phyloP scores from a whole-genome alignment of 352 stramenopile genomes.

The Paralagenidium karlingii region DNA sequence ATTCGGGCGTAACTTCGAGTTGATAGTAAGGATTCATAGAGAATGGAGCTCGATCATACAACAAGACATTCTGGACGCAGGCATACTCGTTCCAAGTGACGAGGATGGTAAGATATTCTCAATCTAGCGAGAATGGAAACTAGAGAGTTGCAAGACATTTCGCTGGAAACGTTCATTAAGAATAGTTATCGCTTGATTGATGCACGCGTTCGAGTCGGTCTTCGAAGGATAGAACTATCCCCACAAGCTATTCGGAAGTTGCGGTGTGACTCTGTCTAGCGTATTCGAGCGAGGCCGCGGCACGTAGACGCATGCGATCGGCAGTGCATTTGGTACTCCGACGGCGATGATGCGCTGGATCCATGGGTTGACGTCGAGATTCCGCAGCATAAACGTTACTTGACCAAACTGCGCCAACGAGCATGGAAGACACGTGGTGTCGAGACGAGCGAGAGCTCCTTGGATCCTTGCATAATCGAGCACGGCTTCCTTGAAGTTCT shows the following conservation, averaged over 20 bases:
- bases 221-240: slow-evolving; percentile 9
- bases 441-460: slow-evolving; percentile 6
- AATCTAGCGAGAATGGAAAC: slow-evolving; percentile 3
- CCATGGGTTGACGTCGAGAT: slow-evolving; percentile 5
- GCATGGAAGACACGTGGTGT: slow-evolving; percentile 11
- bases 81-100: slow-evolving; percentile 6
- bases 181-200: slow-evolving; percentile 3
- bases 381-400: slow-evolving; percentile 5
- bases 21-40: slow-evolving; percentile 6
- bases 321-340: no score
- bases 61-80: slow-evolving; percentile 5
- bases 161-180: slow-evolving; percentile 1
- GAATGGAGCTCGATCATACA: slow-evolving; percentile 5
- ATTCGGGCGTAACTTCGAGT: slow-evolving; percentile 1
- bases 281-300: slow-evolving; percentile 9
- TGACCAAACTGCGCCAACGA: slow-evolving; percentile 4
- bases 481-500: slow-evolving; percentile 14
- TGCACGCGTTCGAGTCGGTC: slow-evolving; percentile 4
- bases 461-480: slow-evolving; percentile 7
- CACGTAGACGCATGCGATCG: slow-evolving; percentile 12
- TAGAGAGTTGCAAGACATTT: slow-evolving; percentile 1
- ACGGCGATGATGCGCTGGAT: slow-evolving; percentile 9
- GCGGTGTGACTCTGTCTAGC: slow-evolving; percentile 4
- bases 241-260: slow-evolving; percentile 11
- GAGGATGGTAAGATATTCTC: slow-evolving; percentile 2